phyloP scores from a whole-genome alignment of 768 basidiomycete genomes.

The Heimioporus sp. region DNA sequence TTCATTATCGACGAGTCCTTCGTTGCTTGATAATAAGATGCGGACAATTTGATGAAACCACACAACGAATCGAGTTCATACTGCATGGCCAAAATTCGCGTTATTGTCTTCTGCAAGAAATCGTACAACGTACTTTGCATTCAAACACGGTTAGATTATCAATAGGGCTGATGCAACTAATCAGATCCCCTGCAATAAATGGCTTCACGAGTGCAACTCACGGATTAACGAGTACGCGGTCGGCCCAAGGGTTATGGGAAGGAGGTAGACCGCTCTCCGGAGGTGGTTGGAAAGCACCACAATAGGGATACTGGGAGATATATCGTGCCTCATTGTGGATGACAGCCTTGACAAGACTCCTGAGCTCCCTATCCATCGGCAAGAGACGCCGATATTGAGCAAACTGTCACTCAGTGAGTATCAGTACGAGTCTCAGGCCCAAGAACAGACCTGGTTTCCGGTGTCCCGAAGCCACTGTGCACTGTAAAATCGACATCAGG shows the following conservation, averaged over 20 bases:
- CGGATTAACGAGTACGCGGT: conserved; percentile 72
- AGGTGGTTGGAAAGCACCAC: conserved; percentile 80
- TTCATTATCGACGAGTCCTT: conserved; percentile 73
- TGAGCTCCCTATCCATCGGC: conserved; percentile 53
- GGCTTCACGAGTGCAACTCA: conserved; percentile 34
- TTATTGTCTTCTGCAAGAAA: neutral
- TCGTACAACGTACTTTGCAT: conserved; percentile 57
- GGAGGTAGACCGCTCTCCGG: conserved; percentile 67
- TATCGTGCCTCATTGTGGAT: conserved; percentile 80
- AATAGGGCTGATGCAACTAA: conserved; percentile 47
- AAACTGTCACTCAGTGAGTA: conserved; percentile 43
- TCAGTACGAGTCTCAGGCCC: neutral
- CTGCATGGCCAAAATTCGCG: conserved; percentile 30
- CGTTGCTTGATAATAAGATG: conserved; percentile 70
- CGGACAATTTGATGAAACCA: conserved; percentile 75
- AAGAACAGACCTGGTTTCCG: conserved; percentile 59
- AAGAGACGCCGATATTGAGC: conserved; percentile 66
- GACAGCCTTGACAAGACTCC: conserved; percentile 71
- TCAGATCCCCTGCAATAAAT: neutral
- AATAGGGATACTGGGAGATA: conserved; percentile 72
- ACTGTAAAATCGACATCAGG: conserved; percentile 34
- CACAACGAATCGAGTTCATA: conserved; percentile 81
- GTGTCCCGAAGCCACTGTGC: conserved; percentile 86
- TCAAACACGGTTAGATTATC: conserved; percentile 73
- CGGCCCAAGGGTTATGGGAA: conserved; percentile 66